Evolutionary conservation across 306 rosid species (phyloP), one percentile per base, ranked within the genome.

Genomic region (Corylus avellana): DNA sequence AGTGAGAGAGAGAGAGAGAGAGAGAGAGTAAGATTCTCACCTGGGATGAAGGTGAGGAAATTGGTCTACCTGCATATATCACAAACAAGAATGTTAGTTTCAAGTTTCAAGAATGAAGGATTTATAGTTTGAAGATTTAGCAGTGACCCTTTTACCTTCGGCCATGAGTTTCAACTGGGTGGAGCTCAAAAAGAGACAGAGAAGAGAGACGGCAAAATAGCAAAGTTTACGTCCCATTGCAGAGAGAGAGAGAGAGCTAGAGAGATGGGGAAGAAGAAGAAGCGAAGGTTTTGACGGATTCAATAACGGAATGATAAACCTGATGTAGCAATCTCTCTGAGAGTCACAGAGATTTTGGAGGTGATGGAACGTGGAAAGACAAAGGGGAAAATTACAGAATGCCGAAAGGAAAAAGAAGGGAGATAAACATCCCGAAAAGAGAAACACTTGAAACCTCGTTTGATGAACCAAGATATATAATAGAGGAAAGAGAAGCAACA

Each of bases 351-450:
- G 83, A 83, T 78, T 71, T 82, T 69, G 81, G 91, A 89, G 86
- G 89, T 79, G 97, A 89, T 81, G 84, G 89, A 90, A 84, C 92
- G 88, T 77, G 80, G 96, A 86, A 85, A 86, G 97, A 86, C 91
- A 89, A 86, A 87, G 78, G 80, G 90, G 92, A 86, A 86, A 87
- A 88, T 78, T 79, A 85, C 86, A 89, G 84, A 74, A 74, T n/a
- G 50, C 79, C 54, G 75, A 77, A 77, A 81, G 82, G 80, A 82
- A 86, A 79, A 75, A 82, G 85, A 84, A 67, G 42, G n/a, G 29
- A 68, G 42, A 51, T 42, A 14, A 49, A 1, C 53, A 68, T 68
- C 75, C 86, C 77, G 62, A 82, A 91, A 85, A 83, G 69, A 85
- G 89, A 83, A 85, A 83, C 62, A 80, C 74, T 71, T 79, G 76